Percentiles rank a stretch among this genome's conserved stretches.
Evolutionary conservation across 768 basidiomycete species (phyloP).

Genomic region (Dacryopinax spathularia): DNA sequence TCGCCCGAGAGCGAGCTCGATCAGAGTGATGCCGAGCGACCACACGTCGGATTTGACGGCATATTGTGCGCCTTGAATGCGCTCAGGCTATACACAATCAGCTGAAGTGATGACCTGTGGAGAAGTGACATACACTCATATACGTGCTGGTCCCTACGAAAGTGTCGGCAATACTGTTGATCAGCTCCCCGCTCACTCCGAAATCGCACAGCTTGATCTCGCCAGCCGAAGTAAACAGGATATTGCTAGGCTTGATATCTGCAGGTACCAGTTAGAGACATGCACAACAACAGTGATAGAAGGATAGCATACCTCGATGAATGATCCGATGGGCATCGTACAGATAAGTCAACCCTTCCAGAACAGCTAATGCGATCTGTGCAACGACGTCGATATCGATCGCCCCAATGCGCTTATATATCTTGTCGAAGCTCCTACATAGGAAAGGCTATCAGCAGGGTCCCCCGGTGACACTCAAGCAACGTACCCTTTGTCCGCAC

Average conservation of each 20-base stretch:
- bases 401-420: conserved; percentile 90
- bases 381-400: conserved; percentile 88
- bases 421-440: conserved; percentile 48
- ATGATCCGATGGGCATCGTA: conserved; percentile 97
- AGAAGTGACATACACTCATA: conserved; percentile 65
- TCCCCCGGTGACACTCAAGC: background rate
- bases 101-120: conserved; percentile 23
- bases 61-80: conserved; percentile 96
- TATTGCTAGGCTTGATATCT: conserved; percentile 99
- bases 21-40: conserved; percentile 93
- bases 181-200: conserved; percentile 95
- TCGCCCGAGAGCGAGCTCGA: conserved; percentile 90
- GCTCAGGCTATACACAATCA: conserved; percentile 61
- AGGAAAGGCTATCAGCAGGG: too few species aligned
- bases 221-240: conserved; percentile 83
- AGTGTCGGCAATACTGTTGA: conserved; percentile 97
- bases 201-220: conserved; percentile 99
- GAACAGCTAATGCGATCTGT: conserved; percentile 84
- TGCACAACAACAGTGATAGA: background rate
- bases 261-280: conserved; percentile 7
- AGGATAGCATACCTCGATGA: conserved; percentile 71
- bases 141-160: conserved; percentile 98
- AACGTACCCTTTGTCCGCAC: conserved; percentile 74
- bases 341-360: conserved; percentile 89
- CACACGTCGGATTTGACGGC: conserved; percentile 99